Evolutionary conservation across 306 rosid genomes (phyloP).

Genomic region (Gleditsia sinensis): DNA sequence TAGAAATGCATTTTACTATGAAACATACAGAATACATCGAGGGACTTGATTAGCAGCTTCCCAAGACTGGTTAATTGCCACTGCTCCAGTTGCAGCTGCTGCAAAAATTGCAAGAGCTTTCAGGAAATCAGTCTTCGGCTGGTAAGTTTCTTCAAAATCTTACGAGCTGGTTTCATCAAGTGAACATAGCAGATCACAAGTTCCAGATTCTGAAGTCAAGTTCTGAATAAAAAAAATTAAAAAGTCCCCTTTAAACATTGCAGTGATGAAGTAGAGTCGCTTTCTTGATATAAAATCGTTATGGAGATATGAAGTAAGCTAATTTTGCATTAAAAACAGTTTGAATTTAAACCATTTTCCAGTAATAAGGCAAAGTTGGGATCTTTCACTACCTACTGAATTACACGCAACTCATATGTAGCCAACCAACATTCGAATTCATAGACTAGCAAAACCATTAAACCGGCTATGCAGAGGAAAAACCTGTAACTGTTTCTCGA

Average conservation of each 20-base stretch:
- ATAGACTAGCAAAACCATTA: constrained; percentile 9
- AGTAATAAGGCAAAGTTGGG: not conserved
- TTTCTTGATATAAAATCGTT: not conserved
- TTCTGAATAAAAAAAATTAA: no score
- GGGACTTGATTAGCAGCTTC: constrained; percentile 91
- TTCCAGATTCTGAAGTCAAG: constrained; percentile 56
- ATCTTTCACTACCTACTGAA: constrained; percentile 20
- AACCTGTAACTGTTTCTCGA: constrained; percentile 64
- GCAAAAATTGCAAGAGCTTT: constrained; percentile 83
- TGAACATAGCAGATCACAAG: constrained; percentile 91
- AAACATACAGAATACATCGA: constrained; percentile 27
- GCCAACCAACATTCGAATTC: constrained; percentile 31
- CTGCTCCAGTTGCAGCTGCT: constrained; percentile 65
- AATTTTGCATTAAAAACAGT: constrained; percentile 1
- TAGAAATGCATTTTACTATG: constrained; percentile 9
- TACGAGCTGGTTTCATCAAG: constrained; percentile 75
- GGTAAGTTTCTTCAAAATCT: constrained; percentile 67
- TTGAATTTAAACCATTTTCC: constrained; percentile 5
- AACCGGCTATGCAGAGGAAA: constrained; percentile 26
- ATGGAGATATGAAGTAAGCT: not conserved
- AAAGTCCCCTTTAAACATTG: not conserved
- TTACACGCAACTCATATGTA: constrained; percentile 18
- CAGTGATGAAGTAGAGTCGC: constrained; percentile 10
- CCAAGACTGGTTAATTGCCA: constrained; percentile 94
- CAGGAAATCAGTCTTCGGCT: constrained; percentile 79